Percentiles rank a stretch among this genome's conserved stretches.
Evolutionary conservation across 2,329 filamentous ascomycete genomes (phyloP).

Genomic region (Microsporum canis): DNA sequence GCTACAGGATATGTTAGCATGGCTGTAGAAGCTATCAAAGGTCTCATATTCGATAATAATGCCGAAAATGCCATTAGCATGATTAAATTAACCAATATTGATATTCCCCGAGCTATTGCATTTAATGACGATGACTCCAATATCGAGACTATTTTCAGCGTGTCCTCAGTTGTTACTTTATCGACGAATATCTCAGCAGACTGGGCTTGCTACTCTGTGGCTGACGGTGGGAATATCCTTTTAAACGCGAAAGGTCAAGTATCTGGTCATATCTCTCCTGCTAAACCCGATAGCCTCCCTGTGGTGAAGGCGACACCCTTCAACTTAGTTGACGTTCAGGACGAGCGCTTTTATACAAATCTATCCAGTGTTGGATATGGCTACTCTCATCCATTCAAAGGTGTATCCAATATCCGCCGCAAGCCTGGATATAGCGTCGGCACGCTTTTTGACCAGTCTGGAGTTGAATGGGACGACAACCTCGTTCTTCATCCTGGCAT

Average conservation of each 20-base stretch:
- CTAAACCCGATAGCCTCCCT: not conserved
- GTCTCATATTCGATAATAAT: conserved; percentile 9
- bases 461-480: not conserved
- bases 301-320: not conserved
- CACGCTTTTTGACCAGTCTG: not conserved
- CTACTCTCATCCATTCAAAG: conserved; percentile 11
- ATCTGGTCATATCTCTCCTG: not conserved
- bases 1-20: conserved; percentile 18
- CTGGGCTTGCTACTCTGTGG: not conserved
- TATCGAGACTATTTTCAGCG: conserved; percentile 1
- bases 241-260: not conserved
- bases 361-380: not conserved
- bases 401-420: conserved; percentile 5
- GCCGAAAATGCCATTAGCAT: not conserved
- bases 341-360: not conserved
- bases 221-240: not conserved
- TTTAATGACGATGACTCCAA: not conserved
- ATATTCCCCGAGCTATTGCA: conserved; percentile 18
- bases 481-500: conserved; percentile 15
- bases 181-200: not conserved
- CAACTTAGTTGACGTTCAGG: not conserved
- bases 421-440: not conserved
- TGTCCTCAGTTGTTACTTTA: conserved; percentile 14
- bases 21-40: conserved; percentile 18
- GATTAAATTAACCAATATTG: conserved; percentile 13